Base-by-base conservation (phyloP, 2,329 filamentous ascomycete species). In the Parastagonospora avenae region DNA sequence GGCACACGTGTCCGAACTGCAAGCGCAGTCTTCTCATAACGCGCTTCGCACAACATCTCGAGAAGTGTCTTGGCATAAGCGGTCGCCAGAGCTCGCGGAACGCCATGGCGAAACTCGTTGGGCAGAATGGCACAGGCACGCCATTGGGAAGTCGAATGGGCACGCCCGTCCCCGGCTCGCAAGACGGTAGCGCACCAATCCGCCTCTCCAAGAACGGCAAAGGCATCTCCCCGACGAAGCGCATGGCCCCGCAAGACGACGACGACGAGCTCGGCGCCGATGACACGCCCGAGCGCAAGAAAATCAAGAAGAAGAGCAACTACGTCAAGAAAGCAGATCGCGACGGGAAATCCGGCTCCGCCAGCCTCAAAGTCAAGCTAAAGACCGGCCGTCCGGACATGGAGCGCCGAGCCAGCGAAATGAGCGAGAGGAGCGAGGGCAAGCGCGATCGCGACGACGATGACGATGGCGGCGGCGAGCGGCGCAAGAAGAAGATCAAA, bases 1-100 rank as follows among this genome's bases (percentile, higher is more conserved):
- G 79, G 79, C 79, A 81, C 52, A 81, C 79, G 9, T 86, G 83
- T 66, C 83, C 82, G 8, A 81, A 80, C 56, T 86, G 83, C 64
- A 85, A 85, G 56, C 78, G 84, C 28, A 85, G 83, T 66, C 74
- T 85, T 59, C 79, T 85, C 50, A 84, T 85, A 57, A 85, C 81
- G 24, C 77, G 83, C 41, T 83, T 85, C 44, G 82, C 83, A 12
- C 82, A 84, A 63, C 83, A 86, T 64, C 64, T 86, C 46, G 83
- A 86, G 57, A 82, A 84, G 54, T 86, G 83, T 57, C 74, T 86
- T 57, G 82, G 82, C 19, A 77, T 85, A 27, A 80, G 77, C 15
- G 83, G 83, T 1, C 74, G 83, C 10, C 77, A 79, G 57, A 78
- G 77, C 48, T 77, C 76, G 41, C 62, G 78, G 36, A 78, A 79